Percentiles rank a stretch among this genome's conserved stretches.
These are phyloP conservation scores for Rosa persica DNA, from an alignment of 306 rosid genomes.

Conservation along the genomic window DNA sequence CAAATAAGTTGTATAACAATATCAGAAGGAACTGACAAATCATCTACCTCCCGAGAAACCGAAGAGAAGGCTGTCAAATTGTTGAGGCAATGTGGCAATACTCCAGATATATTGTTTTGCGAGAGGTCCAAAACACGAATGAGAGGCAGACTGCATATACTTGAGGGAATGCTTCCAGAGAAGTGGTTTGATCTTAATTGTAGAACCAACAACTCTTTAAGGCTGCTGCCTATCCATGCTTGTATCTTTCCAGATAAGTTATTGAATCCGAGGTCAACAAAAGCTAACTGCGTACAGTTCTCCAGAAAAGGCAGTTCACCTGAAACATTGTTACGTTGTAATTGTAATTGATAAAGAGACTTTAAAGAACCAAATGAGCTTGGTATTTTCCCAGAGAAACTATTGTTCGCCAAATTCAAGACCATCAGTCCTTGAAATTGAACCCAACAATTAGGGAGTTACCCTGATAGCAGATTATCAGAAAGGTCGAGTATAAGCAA, in stretches of 20 bases:
- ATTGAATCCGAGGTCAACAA: constrained; percentile 24
- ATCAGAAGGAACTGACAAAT: too few species aligned
- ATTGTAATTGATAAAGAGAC: not conserved
- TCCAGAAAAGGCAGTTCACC: constrained; percentile 27
- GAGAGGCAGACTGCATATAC: not conserved
- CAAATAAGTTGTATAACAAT: not conserved
- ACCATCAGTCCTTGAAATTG: not conserved
- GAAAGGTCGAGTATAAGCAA: not conserved
- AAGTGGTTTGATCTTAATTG: constrained; percentile 6
- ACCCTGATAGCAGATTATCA: not conserved
- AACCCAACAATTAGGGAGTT: not conserved
- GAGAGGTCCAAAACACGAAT: constrained; percentile 22
- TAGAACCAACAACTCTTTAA: constrained; percentile 4
- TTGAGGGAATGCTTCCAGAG: constrained; percentile 12
- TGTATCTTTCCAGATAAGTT: constrained; percentile 24
- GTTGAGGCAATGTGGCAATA: constrained; percentile 6
- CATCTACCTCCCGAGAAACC: not conserved
- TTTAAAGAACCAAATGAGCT: constrained; percentile 8
- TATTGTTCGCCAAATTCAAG: not conserved
- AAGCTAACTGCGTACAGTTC: constrained; percentile 12
- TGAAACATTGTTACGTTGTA: not conserved
- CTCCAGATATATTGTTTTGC: not conserved
- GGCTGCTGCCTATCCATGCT: constrained; percentile 13
- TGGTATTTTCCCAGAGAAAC: not conserved
- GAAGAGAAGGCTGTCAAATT: constrained; percentile 11